Conservation (phyloP, 1,284 basidiomycete species). For the Cutaneotrichosporon sp. region DNA sequence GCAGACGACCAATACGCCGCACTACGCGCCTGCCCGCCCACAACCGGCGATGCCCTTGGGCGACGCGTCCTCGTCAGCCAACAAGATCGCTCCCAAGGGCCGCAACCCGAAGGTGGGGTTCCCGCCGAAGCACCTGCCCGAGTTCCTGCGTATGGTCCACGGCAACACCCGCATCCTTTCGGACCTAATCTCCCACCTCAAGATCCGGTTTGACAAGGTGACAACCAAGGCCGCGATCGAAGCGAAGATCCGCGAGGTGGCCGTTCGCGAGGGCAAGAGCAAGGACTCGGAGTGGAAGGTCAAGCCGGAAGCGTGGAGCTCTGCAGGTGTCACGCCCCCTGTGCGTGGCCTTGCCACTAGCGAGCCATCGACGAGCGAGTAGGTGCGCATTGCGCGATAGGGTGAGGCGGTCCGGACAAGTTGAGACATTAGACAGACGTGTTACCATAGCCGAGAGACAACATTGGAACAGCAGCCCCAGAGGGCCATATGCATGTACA, state of each 20-base stretch:
- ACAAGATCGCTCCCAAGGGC: conserved; percentile 1
- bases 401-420: neutral
- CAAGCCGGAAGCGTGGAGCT: conserved; percentile 33
- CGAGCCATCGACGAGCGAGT: neutral
- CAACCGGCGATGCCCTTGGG: conserved; percentile 20
- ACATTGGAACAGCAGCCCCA: neutral
- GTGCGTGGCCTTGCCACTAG: neutral
- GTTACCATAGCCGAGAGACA: neutral
- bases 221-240: conserved; percentile 52
- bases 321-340: conserved; percentile 13
- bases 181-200: conserved; percentile 43
- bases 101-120: conserved; percentile 42
- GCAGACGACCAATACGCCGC: conserved; percentile 20
- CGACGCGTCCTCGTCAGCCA: conserved; percentile 22
- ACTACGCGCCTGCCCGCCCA: conserved; percentile 7
- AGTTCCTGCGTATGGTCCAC: conserved; percentile 42
- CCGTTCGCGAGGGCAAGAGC: conserved; percentile 41
- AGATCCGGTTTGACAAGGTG: conserved; percentile 39
- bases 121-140: conserved; percentile 38
- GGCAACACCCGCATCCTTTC: conserved; percentile 42
- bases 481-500: conserved; percentile 6
- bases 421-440: neutral
- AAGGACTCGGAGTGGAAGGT: conserved; percentile 47
- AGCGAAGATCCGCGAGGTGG: conserved; percentile 48
- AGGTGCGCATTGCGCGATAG: neutral